A percentile compares a stretch with the other conserved stretches of the same genome.
Evolutionary conservation across 306 rosid genomes (phyloP).

Genomic region (Gastrolobium villosum): DNA sequence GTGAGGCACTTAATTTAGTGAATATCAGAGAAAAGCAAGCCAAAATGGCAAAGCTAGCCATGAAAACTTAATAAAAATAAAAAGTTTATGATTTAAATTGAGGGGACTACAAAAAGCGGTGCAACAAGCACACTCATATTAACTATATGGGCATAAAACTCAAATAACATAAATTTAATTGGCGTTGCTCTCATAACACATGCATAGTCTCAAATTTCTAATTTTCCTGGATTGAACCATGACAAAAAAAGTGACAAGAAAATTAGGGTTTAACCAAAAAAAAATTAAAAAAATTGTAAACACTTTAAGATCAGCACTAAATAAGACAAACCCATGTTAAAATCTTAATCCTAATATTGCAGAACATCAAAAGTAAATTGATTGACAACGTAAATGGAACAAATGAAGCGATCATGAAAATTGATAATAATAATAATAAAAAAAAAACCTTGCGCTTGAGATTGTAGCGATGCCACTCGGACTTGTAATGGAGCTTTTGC

Average conservation of each 20-base stretch:
- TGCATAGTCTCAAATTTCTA: background rate
- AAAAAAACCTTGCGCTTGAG: conserved; percentile 96
- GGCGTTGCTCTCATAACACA: background rate
- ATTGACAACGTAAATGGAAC: background rate
- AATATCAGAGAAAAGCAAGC: background rate
- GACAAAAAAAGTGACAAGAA: background rate
- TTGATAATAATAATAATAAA: background rate
- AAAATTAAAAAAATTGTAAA: background rate
- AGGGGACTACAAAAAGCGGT: no score
- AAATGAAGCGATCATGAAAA: background rate
- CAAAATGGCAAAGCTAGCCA: background rate
- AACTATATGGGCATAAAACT: background rate
- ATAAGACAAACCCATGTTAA: background rate
- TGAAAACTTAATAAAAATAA: no score
- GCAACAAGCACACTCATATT: background rate
- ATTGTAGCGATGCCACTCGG: conserved; percentile 99
- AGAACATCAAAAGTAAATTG: background rate
- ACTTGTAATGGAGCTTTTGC: conserved; percentile 89
- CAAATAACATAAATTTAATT: conserved; percentile 2
- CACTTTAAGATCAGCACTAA: background rate
- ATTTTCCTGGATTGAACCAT: background rate
- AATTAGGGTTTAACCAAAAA: conserved; percentile 41
- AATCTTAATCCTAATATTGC: background rate
- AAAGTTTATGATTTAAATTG: no score
- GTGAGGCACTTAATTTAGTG: background rate